Base-by-base conservation (phyloP, 176 grass and related monocot genomes). In the Rhynchospora tenuis region DNA sequence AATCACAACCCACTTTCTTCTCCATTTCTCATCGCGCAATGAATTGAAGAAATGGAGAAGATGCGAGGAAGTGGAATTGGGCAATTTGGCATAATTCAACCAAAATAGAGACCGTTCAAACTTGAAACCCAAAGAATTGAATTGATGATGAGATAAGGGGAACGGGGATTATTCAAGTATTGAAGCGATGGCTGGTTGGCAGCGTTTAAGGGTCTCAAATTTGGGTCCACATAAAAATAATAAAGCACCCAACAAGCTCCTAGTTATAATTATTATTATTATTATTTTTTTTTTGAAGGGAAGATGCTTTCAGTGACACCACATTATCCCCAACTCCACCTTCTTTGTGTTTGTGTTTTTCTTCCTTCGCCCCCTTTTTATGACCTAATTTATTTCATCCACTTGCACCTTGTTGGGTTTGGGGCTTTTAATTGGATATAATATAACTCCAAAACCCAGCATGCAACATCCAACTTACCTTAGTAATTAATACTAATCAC, bases 241-340 rank as follows among this genome's bases (percentile, higher is more conserved):
- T 2, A 46, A 74, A 20, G 33, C 70, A 33, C 5, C 23, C 74
- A 78, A 22, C 50, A 79, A 59, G 48, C 75, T 79, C 75, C 51
- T 31, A 56, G 59, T 79, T 56, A 17, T 79, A 79, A 79, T 59
- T 20, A 79, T 29, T 46, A 23, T 8, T 58, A 19, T 79, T 79
- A 38, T 38, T 38, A 4, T 3, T 3, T n/a, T n/a, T n/a, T n/a
- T n/a, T n/a, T n/a, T n/a, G n/a, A n/a, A 38, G 48, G 51, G 58
- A 50, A 56, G 75, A 79, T 79, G 75, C 75, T 79, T 79, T 79
- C 24, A 79, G 59, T 57, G 75, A 51, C 75, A 79, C 48, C 75
- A 79, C 75, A 56, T 58, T 79, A 56, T 79, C 33, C 4, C 4
- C 69, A n/a, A 73, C 45, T 73, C 56, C 75, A 79, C 50, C 75